Evolutionary conservation across 2,329 filamentous ascomycete species (phyloP).

Genomic region (Paracoccidioides lutzii): DNA sequence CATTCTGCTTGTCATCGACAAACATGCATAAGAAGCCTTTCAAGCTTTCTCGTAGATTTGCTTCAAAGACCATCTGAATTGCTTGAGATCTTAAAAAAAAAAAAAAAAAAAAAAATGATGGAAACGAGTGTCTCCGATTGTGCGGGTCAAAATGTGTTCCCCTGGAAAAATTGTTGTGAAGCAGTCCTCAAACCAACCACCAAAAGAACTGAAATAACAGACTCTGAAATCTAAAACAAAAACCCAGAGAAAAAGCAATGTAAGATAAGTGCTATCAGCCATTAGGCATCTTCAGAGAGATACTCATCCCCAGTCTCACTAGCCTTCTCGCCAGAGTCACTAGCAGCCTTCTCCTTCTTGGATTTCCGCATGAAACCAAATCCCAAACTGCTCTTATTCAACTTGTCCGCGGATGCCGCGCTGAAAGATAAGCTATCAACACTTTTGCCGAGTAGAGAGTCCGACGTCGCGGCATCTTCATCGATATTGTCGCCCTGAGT

Average conservation of each 20-base stretch:
- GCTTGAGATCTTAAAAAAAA: no score
- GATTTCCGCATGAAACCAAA: conserved; percentile 37
- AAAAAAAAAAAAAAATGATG: no score
- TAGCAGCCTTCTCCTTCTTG: conserved; percentile 30
- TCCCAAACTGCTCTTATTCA: conserved; percentile 31
- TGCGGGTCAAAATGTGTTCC: no score
- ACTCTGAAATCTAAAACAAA: background rate
- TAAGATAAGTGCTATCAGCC: background rate
- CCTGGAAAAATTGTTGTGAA: no score
- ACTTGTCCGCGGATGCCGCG: conserved; percentile 31
- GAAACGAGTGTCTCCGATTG: no score
- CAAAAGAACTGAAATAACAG: background rate
- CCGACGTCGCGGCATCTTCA: conserved; percentile 26
- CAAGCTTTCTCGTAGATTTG: no score
- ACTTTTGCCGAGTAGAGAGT: conserved; percentile 32
- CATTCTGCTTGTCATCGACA: no score
- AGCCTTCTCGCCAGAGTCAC: conserved; percentile 32
- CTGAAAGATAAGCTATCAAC: conserved; percentile 31
- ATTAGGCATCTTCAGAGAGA: conserved; percentile 19
- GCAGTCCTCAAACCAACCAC: no score
- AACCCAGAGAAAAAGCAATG: background rate
- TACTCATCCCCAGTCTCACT: conserved; percentile 34
- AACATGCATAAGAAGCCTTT: no score
- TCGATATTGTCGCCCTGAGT: conserved; percentile 31
- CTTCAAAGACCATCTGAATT: no score